phyloP scores from a whole-genome alignment of 192 early-diverging fungal species.

The Gaertneriomyces sp. region DNA sequence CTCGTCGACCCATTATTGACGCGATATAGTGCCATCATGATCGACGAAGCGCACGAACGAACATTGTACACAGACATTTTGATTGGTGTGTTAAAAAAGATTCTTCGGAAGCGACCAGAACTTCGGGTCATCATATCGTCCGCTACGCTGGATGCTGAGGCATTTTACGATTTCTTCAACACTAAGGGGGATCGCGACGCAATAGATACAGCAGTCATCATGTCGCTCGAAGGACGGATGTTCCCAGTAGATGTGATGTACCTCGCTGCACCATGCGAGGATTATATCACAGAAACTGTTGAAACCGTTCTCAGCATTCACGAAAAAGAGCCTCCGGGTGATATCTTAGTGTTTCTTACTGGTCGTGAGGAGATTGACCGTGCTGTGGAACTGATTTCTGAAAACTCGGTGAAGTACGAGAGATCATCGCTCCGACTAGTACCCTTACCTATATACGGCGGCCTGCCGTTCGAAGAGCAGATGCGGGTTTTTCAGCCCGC shows the following conservation, averaged over 20 bases:
- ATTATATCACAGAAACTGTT: slow-evolving; percentile 66
- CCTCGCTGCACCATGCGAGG: slow-evolving; percentile 49
- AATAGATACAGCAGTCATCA: slow-evolving; percentile 58
- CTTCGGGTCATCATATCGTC: slow-evolving; percentile 73
- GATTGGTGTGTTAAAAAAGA: slow-evolving; percentile 76
- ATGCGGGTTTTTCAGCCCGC: slow-evolving; percentile 60
- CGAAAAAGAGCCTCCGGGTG: slow-evolving; percentile 58
- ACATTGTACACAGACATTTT: slow-evolving; percentile 71
- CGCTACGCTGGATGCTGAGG: slow-evolving; percentile 76
- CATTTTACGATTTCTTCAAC: slow-evolving; percentile 69
- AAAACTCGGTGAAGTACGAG: slow-evolving; percentile 13
- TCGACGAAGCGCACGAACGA: slow-evolving; percentile 78
- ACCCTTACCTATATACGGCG: slow-evolving; percentile 69
- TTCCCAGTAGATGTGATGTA: slow-evolving; percentile 64
- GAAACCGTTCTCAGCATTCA: slow-evolving; percentile 77
- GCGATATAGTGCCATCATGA: slow-evolving; percentile 71
- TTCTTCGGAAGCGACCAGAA: slow-evolving; percentile 67
- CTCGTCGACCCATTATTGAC: slow-evolving; percentile 71
- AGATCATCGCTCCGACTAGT: slow-evolving; percentile 29
- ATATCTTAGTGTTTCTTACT: slow-evolving; percentile 69
- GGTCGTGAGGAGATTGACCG: slow-evolving; percentile 74
- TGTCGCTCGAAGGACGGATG: slow-evolving; percentile 72
- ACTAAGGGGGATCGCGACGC: slow-evolving; percentile 39
- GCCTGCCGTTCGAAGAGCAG: slow-evolving; percentile 65
- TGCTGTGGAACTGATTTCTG: slow-evolving; percentile 56